These are phyloP conservation scores for Pterocarpus santalinus DNA, from an alignment of 306 rosid genomes.

Conservation along the genomic window DNA sequence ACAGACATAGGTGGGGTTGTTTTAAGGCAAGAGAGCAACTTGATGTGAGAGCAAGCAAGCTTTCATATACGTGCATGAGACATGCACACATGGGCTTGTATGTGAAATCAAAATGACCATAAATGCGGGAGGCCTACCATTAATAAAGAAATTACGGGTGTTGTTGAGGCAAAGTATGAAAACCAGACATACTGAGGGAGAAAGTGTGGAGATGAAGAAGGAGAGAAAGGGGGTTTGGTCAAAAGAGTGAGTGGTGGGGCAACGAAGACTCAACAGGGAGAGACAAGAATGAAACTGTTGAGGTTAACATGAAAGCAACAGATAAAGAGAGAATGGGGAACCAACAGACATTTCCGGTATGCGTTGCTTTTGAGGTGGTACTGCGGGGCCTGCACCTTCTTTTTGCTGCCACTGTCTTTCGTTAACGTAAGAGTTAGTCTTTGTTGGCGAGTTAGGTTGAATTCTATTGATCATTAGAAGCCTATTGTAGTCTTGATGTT, in stretches of 20 bases:
- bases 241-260: conserved; percentile 65
- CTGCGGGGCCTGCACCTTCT: conserved; percentile 54
- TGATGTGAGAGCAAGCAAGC: conserved; percentile 28
- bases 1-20: conserved; percentile 30
- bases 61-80: conserved; percentile 48
- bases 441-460: background rate
- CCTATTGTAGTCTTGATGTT: background rate
- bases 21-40: background rate
- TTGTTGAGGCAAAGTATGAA: conserved; percentile 41
- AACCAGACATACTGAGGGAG: conserved; percentile 12
- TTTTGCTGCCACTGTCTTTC: conserved; percentile 50
- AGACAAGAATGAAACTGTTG: conserved; percentile 47
- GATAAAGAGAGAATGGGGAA: conserved; percentile 50
- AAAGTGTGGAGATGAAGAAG: conserved; percentile 40
- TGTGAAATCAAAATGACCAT: conserved; percentile 36
- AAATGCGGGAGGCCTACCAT: conserved; percentile 53
- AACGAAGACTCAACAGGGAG: conserved; percentile 49
- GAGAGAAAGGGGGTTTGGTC: conserved; percentile 55
- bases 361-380: conserved; percentile 72
- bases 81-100: conserved; percentile 55
- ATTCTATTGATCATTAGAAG: background rate
- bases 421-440: conserved; percentile 6
- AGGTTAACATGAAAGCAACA: conserved; percentile 39
- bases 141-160: background rate
- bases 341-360: conserved; percentile 53